Percentiles rank a stretch among this genome's conserved stretches.
Evolutionary conservation across 140 eudicot genomes (phyloP).

Genomic region (Flaveria floridana): DNA sequence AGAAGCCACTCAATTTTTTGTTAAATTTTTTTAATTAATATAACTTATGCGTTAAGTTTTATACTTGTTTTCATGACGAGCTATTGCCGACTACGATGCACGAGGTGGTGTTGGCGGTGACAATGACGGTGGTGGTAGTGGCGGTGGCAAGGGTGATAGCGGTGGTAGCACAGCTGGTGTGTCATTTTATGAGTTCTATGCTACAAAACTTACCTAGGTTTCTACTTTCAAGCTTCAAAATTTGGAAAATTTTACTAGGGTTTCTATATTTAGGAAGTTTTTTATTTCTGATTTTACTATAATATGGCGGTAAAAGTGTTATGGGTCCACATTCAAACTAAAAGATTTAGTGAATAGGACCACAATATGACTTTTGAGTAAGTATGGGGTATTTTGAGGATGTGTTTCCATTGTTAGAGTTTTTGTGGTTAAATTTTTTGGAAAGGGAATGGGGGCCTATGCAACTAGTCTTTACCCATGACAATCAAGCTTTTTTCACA

Average conservation of each 20-base stretch:
- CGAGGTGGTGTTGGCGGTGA: no score
- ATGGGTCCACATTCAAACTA: constrained; percentile 41
- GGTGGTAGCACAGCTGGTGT: no score
- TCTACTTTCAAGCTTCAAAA: constrained; percentile 35
- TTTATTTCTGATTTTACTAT: constrained; percentile 30
- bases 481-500: constrained; percentile 22
- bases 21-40: no score
- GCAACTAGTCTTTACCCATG: constrained; percentile 38
- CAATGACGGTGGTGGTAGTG: no score
- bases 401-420: constrained; percentile 31
- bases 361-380: constrained; percentile 42
- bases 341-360: constrained; percentile 45
- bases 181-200: no score
- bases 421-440: constrained; percentile 20
- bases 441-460: constrained; percentile 25
- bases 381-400: constrained; percentile 49
- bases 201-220: constrained; percentile 16
- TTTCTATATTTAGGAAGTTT: constrained; percentile 36
- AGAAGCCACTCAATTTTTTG: no score
- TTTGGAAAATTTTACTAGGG: constrained; percentile 44
- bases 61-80: no score
- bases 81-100: no score
- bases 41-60: no score
- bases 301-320: constrained; percentile 26
- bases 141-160: no score